A percentile compares a stretch with the other conserved stretches of the same genome.
Evolutionary conservation across 164 flowering plant species (phyloP).

Genomic region (Piper betle): DNA sequence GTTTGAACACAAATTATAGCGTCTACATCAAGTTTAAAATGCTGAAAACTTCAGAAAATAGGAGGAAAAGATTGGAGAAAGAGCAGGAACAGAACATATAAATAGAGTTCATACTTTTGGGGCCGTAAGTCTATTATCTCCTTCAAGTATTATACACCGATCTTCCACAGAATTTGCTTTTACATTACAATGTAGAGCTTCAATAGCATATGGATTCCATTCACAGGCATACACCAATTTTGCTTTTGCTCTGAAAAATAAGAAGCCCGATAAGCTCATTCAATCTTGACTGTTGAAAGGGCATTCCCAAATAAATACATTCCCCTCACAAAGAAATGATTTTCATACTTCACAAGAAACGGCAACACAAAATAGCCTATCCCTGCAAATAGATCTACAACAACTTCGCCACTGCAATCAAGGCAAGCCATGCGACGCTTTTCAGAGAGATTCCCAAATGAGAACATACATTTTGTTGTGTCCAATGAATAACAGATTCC

Average conservation of each 20-base stretch:
- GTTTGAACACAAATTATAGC: too few relatives aligned
- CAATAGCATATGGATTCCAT: constrained; percentile 90
- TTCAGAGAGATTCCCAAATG: constrained; percentile 94
- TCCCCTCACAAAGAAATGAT: background rate
- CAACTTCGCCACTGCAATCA: constrained; percentile 59
- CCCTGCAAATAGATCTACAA: constrained; percentile 94
- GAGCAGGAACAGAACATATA: background rate
- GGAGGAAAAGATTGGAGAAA: background rate
- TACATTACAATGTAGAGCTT: constrained; percentile 68
- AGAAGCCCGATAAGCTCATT: background rate
- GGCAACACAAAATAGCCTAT: constrained; percentile 90
- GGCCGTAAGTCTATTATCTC: constrained; percentile 69
- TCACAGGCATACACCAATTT: constrained; percentile 94
- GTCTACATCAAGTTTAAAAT: too few relatives aligned
- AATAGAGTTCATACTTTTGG: constrained; percentile 40
- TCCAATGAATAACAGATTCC: constrained; percentile 90
- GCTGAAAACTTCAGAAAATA: too few relatives aligned
- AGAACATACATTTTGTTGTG: constrained; percentile 93
- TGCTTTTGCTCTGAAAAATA: constrained; percentile 54
- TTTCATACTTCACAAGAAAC: constrained; percentile 68
- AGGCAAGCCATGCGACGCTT: constrained; percentile 70
- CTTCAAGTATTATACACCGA: constrained; percentile 76
- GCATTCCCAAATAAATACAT: background rate
- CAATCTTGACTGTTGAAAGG: background rate
- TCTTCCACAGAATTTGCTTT: constrained; percentile 55